Conservation (phyloP, 163 green algal species). For the Scenedesmus sp. region DNA sequence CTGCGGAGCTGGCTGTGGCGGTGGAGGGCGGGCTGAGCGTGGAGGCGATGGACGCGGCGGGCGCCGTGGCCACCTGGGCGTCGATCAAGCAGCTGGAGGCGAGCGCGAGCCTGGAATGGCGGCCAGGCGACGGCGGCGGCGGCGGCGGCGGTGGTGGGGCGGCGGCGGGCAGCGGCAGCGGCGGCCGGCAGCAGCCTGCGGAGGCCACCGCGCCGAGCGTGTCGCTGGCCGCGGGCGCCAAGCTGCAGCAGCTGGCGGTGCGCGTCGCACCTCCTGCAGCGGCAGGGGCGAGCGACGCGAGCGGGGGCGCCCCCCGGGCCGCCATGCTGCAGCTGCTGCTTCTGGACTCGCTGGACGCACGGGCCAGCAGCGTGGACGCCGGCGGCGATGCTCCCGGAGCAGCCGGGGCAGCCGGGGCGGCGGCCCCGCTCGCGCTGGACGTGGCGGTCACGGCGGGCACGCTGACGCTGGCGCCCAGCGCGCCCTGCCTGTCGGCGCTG, state of each 20-base stretch:
- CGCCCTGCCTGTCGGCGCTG: background rate
- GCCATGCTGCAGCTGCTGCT: conserved; percentile 27
- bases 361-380: background rate
- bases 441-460: background rate
- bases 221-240: background rate
- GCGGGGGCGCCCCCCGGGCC: too few relatives aligned
- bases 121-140: background rate
- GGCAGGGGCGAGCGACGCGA: background rate
- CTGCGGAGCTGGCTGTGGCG: background rate
- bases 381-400: background rate
- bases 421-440: conserved; percentile 1
- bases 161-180: background rate
- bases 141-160: background rate
- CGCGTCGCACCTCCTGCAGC: background rate
- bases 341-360: background rate
- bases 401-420: conserved; percentile 10
- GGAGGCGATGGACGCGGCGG: conserved; percentile 3
- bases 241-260: conserved; percentile 15
- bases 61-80: conserved; percentile 3
- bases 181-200: background rate
- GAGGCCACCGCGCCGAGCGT: background rate
- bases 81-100: conserved; percentile 20
- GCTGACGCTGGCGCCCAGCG: conserved; percentile 2
- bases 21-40: background rate
- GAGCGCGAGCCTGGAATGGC: background rate